Conservation (phyloP, 2,329 filamentous ascomycete genomes). For the Alternaria solani region DNA sequence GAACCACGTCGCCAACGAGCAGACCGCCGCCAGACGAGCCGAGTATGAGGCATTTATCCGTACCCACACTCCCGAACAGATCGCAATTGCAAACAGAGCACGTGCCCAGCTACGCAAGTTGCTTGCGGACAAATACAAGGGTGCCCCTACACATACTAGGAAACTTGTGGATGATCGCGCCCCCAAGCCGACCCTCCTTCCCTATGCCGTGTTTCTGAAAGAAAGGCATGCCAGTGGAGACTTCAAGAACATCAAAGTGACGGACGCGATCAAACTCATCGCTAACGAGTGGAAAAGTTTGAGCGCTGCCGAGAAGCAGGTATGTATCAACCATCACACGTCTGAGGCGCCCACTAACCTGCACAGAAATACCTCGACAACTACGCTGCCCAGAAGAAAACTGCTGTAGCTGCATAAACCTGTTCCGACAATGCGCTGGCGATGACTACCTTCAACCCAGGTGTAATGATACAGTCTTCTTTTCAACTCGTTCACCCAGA, state of each 20-base stretch:
- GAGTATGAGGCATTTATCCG: slow-evolving; percentile 64
- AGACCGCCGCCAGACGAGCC: slow-evolving; percentile 54
- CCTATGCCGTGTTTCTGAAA: slow-evolving; percentile 56
- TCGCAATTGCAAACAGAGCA: slow-evolving; percentile 67
- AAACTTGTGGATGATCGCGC: slow-evolving; percentile 63
- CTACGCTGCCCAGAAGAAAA: not conserved
- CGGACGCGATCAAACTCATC: slow-evolving; percentile 55
- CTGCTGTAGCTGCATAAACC: not conserved
- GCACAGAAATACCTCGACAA: slow-evolving; percentile 1
- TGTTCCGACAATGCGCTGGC: slow-evolving; percentile 17
- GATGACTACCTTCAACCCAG: slow-evolving; percentile 4
- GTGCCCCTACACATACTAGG: slow-evolving; percentile 11
- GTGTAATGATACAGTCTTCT: not conserved
- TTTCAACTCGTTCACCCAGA: slow-evolving; percentile 1
- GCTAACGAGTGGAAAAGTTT: slow-evolving; percentile 60
- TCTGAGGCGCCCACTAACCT: slow-evolving; percentile 22
- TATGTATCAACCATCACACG: slow-evolving; percentile 28
- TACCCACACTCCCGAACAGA: slow-evolving; percentile 63
- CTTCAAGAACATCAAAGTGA: slow-evolving; percentile 55
- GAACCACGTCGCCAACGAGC: slow-evolving; percentile 60
- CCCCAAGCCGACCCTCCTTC: slow-evolving; percentile 53
- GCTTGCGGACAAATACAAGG: slow-evolving; percentile 15
- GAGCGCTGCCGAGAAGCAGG: slow-evolving; percentile 58
- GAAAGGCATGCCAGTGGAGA: slow-evolving; percentile 60
- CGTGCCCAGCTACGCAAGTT: slow-evolving; percentile 52